Percentiles rank a stretch among this genome's conserved stretches.
These are phyloP conservation scores for Lentinula lateritia DNA, from an alignment of 768 basidiomycete species.

Conservation along the genomic window DNA sequence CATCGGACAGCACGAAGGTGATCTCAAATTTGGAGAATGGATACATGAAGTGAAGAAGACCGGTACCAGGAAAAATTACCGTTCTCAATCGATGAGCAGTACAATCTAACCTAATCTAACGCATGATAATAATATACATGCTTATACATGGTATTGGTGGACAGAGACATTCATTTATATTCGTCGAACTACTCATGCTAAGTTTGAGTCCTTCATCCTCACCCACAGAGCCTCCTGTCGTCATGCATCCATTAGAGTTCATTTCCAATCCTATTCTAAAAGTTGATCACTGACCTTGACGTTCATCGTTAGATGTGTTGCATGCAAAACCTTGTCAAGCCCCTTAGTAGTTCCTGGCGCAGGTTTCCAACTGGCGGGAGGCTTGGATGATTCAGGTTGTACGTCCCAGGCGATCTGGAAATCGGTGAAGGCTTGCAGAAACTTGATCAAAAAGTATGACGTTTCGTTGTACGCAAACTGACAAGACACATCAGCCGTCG, in stretches of 20 bases:
- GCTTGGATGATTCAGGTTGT: slow-evolving; percentile 33
- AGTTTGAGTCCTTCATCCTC: slow-evolving; percentile 21
- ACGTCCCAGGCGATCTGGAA: slow-evolving; percentile 40
- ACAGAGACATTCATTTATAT: neutral
- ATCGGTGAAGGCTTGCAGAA: slow-evolving; percentile 49
- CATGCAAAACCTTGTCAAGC: slow-evolving; percentile 40
- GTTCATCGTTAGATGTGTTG: slow-evolving; percentile 51
- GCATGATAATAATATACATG: neutral
- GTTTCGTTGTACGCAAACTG: slow-evolving; percentile 65
- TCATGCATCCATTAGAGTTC: neutral
- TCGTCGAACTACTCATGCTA: neutral
- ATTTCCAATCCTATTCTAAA: neutral
- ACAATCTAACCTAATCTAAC: too few species aligned
- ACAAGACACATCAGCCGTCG: neutral
- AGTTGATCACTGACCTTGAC: slow-evolving; percentile 27
- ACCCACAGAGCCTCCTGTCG: slow-evolving; percentile 30
- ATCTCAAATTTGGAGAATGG: too few species aligned
- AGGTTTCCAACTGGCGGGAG: slow-evolving; percentile 40
- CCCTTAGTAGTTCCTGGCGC: slow-evolving; percentile 31
- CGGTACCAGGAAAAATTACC: too few species aligned
- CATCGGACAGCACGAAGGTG: too few species aligned
- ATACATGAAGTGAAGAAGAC: too few species aligned
- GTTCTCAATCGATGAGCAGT: too few species aligned
- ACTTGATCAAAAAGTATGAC: slow-evolving; percentile 56
- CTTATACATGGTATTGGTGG: neutral